Evolutionary conservation across 305 asterid species (phyloP).

Genomic region (Fraxinus baroniana): DNA sequence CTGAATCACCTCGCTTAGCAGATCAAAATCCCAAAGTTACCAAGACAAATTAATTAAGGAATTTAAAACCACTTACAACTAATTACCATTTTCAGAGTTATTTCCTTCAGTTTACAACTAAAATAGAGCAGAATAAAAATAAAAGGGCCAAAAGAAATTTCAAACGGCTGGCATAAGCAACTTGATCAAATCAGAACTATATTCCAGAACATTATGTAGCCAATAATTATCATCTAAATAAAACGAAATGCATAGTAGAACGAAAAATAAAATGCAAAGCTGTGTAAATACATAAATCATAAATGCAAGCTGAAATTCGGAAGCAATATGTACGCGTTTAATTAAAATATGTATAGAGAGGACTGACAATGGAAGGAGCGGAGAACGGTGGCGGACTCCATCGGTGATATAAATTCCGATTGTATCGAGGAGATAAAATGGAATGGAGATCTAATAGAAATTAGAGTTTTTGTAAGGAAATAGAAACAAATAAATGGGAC

Average conservation of each 20-base stretch:
- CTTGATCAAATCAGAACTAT: not conserved
- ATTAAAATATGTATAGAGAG: not conserved
- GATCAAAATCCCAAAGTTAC: not conserved
- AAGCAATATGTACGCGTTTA: not conserved
- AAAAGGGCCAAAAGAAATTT: not conserved
- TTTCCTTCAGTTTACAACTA: constrained; percentile 2
- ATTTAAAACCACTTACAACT: constrained; percentile 2
- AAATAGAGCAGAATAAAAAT: constrained; percentile 15
- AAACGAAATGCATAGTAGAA: not conserved
- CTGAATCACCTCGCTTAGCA: not conserved
- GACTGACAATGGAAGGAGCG: constrained; percentile 58
- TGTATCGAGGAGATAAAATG: constrained; percentile 30
- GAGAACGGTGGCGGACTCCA: constrained; percentile 75
- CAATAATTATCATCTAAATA: not conserved
- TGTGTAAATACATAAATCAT: constrained; percentile 8
- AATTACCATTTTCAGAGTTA: constrained; percentile 3
- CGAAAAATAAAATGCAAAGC: not conserved
- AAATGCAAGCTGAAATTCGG: constrained; percentile 26
- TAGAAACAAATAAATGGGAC: constrained; percentile 17
- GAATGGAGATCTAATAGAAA: constrained; percentile 27
- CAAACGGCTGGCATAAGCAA: not conserved
- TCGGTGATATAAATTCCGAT: constrained; percentile 27
- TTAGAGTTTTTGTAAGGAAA: constrained; percentile 17
- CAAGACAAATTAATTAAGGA: not conserved
- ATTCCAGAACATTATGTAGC: not conserved